Percentiles rank a stretch among this genome's conserved stretches.
Conservation (phyloP, 2,329 filamentous ascomycete species). For the Ophiostoma pallidulum region DNA sequence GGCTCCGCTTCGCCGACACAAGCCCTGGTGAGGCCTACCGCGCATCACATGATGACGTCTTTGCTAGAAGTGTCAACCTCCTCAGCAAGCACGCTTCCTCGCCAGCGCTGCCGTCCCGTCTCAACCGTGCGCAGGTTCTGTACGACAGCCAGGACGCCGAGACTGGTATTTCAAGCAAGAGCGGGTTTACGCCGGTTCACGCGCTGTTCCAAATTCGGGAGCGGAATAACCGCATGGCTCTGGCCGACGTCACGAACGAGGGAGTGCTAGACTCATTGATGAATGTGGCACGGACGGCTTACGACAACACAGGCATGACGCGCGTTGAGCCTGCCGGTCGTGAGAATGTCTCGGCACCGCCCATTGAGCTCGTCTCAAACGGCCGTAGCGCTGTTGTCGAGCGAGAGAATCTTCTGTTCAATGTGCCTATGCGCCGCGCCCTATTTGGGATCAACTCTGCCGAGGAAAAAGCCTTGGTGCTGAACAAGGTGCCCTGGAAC, state of each 20-base stretch:
- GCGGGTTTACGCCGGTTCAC: constrained; percentile 60
- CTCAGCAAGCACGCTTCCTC: constrained; percentile 36
- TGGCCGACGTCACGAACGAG: constrained; percentile 61
- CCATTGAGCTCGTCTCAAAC: constrained; percentile 69
- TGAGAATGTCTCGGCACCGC: constrained; percentile 74
- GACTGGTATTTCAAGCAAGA: constrained; percentile 21
- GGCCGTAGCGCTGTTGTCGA: constrained; percentile 58
- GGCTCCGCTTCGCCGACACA: constrained; percentile 75
- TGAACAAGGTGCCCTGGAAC: constrained; percentile 57
- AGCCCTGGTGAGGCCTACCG: constrained; percentile 64
- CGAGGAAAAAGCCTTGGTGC: constrained; percentile 67
- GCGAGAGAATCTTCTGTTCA: constrained; percentile 69
- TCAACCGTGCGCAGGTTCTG: constrained; percentile 55
- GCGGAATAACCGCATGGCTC: constrained; percentile 53
- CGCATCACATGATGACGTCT: constrained; percentile 59
- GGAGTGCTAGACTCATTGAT: constrained; percentile 66
- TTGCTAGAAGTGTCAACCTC: constrained; percentile 53
- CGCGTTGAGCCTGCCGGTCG: constrained; percentile 73
- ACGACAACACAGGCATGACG: constrained; percentile 60
- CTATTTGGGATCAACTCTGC: constrained; percentile 57
- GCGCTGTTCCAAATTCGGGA: constrained; percentile 73
- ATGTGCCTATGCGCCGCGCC: constrained; percentile 59
- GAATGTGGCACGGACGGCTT: constrained; percentile 62
- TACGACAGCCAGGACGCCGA: constrained; percentile 54
- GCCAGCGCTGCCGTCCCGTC: constrained; percentile 26